phyloP scores from a whole-genome alignment of 1,284 basidiomycete genomes.

The Fistulina hepatica region DNA sequence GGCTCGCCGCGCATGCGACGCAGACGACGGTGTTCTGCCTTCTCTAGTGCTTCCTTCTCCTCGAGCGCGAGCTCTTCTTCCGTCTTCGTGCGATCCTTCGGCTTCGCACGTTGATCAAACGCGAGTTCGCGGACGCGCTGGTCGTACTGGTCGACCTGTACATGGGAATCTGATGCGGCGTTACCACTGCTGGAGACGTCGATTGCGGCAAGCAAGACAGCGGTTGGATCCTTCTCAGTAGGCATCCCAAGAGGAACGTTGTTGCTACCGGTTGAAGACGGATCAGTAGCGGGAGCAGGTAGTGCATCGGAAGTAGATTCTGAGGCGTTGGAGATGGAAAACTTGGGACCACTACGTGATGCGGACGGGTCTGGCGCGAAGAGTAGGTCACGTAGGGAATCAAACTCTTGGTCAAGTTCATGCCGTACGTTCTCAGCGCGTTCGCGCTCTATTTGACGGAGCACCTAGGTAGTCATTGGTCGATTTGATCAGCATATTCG shows the following conservation, averaged over 20 bases:
- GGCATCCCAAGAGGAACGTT: slow-evolving; percentile 28
- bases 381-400: slow-evolving; percentile 72
- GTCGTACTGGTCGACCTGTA: slow-evolving; percentile 65
- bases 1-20: slow-evolving; percentile 84
- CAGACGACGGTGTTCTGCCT: slow-evolving; percentile 71
- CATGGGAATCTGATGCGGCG: no score
- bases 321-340: neutral
- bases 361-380: slow-evolving; percentile 44
- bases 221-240: no score
- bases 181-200: slow-evolving; percentile 12
- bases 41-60: slow-evolving; percentile 79
- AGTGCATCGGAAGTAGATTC: slow-evolving; percentile 10
- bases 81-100: slow-evolving; percentile 93
- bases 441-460: slow-evolving; percentile 81
- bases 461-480: slow-evolving; percentile 38
- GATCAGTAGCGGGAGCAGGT: neutral
- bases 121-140: slow-evolving; percentile 86
- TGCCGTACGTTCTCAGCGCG: slow-evolving; percentile 80
- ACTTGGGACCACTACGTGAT: no score
- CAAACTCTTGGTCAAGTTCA: slow-evolving; percentile 84
- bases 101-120: slow-evolving; percentile 88
- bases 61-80: slow-evolving; percentile 90
- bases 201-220: slow-evolving; percentile 6
- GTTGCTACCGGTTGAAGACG: slow-evolving; percentile 23
- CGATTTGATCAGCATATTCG: slow-evolving; percentile 2